Evolutionary conservation across 306 rosid species (phyloP).

Genomic region (Castanospermum australe): DNA sequence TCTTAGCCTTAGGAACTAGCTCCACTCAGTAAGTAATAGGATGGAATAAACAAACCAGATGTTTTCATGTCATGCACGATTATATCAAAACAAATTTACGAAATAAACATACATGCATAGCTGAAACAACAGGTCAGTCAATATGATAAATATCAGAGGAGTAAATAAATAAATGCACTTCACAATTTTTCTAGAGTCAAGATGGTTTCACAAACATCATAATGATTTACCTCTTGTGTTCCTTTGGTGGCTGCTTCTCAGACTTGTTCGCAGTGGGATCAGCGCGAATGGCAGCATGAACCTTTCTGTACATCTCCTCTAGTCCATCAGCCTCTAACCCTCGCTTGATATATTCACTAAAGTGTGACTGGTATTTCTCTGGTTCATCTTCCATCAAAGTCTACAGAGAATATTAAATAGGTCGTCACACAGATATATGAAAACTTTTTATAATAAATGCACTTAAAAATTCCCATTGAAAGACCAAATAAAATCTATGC

Average conservation of each 20-base stretch:
- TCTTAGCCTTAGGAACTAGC: background rate
- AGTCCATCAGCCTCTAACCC: slow-evolving; percentile 58
- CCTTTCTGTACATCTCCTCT: slow-evolving; percentile 71
- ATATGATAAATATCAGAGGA: background rate
- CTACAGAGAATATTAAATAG: slow-evolving; percentile 25
- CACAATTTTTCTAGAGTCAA: background rate
- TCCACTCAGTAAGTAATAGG: background rate
- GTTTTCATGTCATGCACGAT: no score
- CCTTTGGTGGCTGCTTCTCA: slow-evolving; percentile 60
- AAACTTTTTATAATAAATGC: background rate
- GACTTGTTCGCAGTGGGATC: slow-evolving; percentile 50
- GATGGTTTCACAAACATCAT: background rate
- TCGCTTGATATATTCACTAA: slow-evolving; percentile 63
- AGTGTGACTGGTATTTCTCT: slow-evolving; percentile 71
- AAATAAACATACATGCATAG: background rate
- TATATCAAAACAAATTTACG: background rate
- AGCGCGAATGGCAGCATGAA: slow-evolving; percentile 80
- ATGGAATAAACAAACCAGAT: background rate
- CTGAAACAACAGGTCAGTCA: background rate
- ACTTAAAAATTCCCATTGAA: background rate
- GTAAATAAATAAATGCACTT: background rate
- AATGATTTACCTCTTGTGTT: slow-evolving; percentile 59
- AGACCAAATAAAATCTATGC: background rate
- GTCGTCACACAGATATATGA: background rate
- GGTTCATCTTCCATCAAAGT: slow-evolving; percentile 77